Evolutionary conservation across 345 rosid genomes (phyloP), one percentile per base, ranked within the genome.

Genomic region (Hibiscus mutabilis): DNA sequence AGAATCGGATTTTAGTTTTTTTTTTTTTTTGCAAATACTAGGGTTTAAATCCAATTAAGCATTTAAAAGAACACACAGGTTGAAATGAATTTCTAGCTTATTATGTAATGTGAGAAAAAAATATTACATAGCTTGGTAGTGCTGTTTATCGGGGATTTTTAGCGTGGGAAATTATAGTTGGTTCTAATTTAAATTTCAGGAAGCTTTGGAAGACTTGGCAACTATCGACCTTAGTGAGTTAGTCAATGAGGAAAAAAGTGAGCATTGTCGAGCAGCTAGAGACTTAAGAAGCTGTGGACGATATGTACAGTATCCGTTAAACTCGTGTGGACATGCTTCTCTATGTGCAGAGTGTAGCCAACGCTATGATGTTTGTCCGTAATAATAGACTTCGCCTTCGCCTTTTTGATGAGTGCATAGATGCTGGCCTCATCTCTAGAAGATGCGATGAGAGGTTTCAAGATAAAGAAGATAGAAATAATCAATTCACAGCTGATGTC

Each of bases 271-370:
- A 42, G 99, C 98, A n/a, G 82, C 95, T 70, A 91, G 99, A 75
- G 96, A 96, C 83, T 81, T 92, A 83, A 78, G 94, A 66, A 88
- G 97, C 74, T 92, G 99, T 51, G 98, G 91, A 31, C 84, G 91
- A 49, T 84, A 77, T 73, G 99, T 92, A 18, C 85, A 84, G 64
- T 72, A 84, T 80, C 88, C 82, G 18, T 77, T 96, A 72, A 85
- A 67, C 75, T 82, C 96, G 2, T 95, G 99, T 61, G 87, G 97
- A 46, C 99, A 95, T 85, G 97, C 99, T 14, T 95, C 97, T 15
- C 78, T 96, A 76, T 92, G 98, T 80, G 74, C 73, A 3, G 98
- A 92, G 86, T 95, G 98, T 75, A 81, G 87, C 74, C 91, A 88
- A 37, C 84, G 94, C 31, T 86, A 86, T 79, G 98, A 96, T 77